A percentile compares a stretch with the other conserved stretches of the same genome.
Evolutionary conservation across 2,329 filamentous ascomycete genomes (phyloP).

Genomic region (Claviceps paspali): DNA sequence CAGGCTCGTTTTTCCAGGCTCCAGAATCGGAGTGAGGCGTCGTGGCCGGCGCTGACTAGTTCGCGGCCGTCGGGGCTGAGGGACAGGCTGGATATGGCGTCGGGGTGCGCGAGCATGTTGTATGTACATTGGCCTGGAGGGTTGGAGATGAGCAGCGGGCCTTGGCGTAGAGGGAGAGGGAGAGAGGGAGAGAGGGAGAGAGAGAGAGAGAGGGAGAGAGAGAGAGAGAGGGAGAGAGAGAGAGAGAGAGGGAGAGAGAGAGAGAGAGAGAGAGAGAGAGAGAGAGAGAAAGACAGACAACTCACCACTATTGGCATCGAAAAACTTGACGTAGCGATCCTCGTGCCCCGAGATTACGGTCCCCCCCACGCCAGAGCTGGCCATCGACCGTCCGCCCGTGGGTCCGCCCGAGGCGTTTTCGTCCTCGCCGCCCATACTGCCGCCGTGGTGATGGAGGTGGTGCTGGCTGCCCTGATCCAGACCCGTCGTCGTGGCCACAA

Average conservation of each 20-base stretch:
- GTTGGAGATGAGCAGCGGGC: too few species aligned
- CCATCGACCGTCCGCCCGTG: conserved; percentile 51
- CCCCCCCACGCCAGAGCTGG: conserved; percentile 71
- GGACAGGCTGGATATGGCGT: conserved; percentile 80
- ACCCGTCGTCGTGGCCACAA: conserved; percentile 74
- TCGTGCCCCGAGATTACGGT: conserved; percentile 95
- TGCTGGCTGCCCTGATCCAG: conserved; percentile 53
- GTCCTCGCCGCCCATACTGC: conserved; percentile 55
- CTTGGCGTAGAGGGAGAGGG: neutral
- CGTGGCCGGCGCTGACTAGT: conserved; percentile 89
- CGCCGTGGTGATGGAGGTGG: conserved; percentile 38
- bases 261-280: neutral
- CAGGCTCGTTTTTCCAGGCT: conserved; percentile 88
- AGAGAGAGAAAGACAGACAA: conserved; percentile 10
- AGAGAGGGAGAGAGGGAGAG: neutral
- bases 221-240: neutral
- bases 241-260: neutral
- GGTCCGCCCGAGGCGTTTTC: conserved; percentile 54
- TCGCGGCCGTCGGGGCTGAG: conserved; percentile 88
- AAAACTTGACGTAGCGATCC: conserved; percentile 91
- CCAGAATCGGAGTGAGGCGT: conserved; percentile 94
- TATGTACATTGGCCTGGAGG: conserved; percentile 99
- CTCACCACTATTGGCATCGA: conserved; percentile 96
- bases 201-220: neutral
- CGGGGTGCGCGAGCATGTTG: conserved; percentile 92